Evolutionary conservation across 306 rosid genomes (phyloP), one percentile per base, ranked within the genome.

Genomic region (Rosa chinensis): DNA sequence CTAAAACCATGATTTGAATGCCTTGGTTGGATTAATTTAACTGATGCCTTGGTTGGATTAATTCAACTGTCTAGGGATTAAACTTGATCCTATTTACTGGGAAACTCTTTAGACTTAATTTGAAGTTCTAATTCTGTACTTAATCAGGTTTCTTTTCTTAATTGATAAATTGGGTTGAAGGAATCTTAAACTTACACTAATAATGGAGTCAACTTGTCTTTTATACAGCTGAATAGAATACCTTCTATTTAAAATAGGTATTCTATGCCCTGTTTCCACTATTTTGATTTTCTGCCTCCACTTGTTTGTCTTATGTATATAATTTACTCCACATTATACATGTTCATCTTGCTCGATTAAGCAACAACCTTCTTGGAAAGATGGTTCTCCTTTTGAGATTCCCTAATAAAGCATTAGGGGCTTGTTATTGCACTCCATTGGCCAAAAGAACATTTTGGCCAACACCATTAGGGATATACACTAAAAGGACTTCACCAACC

Each of bases 371-470:
- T 66, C 44, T 66, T 25, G 67, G 83, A 44, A 73, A 39, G 23
- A 40, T 42, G 70, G 47, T 75, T 72, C 55, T 40, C 78, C 12
- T 52, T 76, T 80, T 13, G 8, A 76, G 68, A 76, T 80, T 79
- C 84, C 75, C 40, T 37, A 72, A 45, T 37, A 72, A 45, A 64
- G 77, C 86, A 79, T 72, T 79, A 63, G 21, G 62, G 75, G 48
- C 25, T 49, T 48, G 21, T 18, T n/a, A 42, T 70, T 72, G 40
- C 48, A 62, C 21, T 37, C n/a, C 12, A 37, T 35, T 37, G 48
- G 47, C 12, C 47, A 45, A 70, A 63, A 63, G 7, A 10, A 59
- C 66, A 59, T 1, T 59, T 21, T 23, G 66, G 35, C 56, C 79
- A 73, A 45, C 76, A 23, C 13, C 72, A 53, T 32, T 48, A 66